Conservation (phyloP, 2,329 filamentous ascomycete genomes). For the Colletotrichum sp. region DNA sequence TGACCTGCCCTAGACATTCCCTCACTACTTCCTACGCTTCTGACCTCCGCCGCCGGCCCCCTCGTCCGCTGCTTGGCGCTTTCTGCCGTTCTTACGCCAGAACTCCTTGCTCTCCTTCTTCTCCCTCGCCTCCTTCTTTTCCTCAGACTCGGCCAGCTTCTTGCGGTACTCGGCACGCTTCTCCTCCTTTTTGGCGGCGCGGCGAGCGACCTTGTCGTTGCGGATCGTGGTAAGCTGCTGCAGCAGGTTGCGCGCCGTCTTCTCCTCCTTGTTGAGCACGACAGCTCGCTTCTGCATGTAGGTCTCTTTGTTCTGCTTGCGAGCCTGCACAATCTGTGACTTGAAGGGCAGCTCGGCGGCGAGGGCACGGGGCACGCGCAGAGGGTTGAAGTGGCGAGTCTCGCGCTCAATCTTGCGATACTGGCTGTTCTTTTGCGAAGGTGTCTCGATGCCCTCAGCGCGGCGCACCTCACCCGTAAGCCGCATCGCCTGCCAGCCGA, state of each 20-base stretch:
- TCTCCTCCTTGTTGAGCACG: slow-evolving; percentile 85
- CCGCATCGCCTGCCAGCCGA: slow-evolving; percentile 94
- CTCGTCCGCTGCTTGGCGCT: slow-evolving; percentile 53
- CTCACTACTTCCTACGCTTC: slow-evolving; percentile 22
- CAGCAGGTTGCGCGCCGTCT: slow-evolving; percentile 85
- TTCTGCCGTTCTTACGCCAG: slow-evolving; percentile 89
- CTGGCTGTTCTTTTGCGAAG: slow-evolving; percentile 80
- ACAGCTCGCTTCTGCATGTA: slow-evolving; percentile 97
- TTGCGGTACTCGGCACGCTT: slow-evolving; percentile 79
- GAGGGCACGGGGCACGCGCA: slow-evolving; percentile 78
- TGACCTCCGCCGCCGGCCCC: slow-evolving; percentile 40
- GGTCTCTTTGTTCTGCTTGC: slow-evolving; percentile 79
- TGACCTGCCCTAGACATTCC: neutral
- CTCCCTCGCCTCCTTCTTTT: slow-evolving; percentile 86
- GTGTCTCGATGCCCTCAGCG: slow-evolving; percentile 76
- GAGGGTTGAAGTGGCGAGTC: slow-evolving; percentile 78
- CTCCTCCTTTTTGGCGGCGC: slow-evolving; percentile 86
- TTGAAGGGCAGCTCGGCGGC: slow-evolving; percentile 90
- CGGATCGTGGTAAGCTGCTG: slow-evolving; percentile 90
- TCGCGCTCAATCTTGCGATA: slow-evolving; percentile 75
- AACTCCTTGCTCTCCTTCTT: slow-evolving; percentile 92
- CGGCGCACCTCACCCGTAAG: slow-evolving; percentile 90
- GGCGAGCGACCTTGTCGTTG: slow-evolving; percentile 88
- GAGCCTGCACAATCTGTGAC: slow-evolving; percentile 84
- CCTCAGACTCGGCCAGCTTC: slow-evolving; percentile 80